Base-by-base conservation (phyloP, 2,329 filamentous ascomycete genomes). In the Ceratocystis colombiana region DNA sequence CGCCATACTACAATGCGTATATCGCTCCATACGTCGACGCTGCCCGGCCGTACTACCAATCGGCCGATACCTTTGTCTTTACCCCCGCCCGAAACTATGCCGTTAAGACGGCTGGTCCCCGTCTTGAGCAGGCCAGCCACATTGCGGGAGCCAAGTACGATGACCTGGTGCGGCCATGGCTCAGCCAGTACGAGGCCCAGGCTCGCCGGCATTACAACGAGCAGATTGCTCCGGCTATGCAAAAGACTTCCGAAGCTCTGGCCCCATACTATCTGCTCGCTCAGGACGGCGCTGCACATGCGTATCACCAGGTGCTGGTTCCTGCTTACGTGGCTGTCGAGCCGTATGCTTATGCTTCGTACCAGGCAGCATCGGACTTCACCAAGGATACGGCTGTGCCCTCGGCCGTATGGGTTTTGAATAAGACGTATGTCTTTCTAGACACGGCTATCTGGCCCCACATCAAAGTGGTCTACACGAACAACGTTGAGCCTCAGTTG, bases 401-500 rank as follows among this genome's bases (percentile, higher is more conserved):
- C 1, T 84, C 88, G 61, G 82, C 84, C 5, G 81, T 84, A 66
- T 89, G 85, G 79, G 84, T 83, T 2, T 90, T 88, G 81, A 84
- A 85, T 66, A 85, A 85, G 68, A 82, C 83, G 0, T 83, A 85
- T 67, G 77, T 82, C 12, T 93, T 96, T 72, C 77, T 95, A 44
- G 84, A 90, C 67, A 83, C 84, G 61, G 87, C 85, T 1, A 78
- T 97, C 17, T 94, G 89, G 87, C 93, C 93, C 1, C 87, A 88
- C 70, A 69, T 96, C 10, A 85, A 88, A 30, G 81, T 88, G 15
- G 77, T 96, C 4, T 97, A 97, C 72, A 84, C 87, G 10, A 87
- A 96, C 72, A 96, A 96, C 71, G 92, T 99, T 2, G 92, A 97
- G 77, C 95, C 95, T 15, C 95, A 99, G 75, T 81, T 99, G 15